Conservation (phyloP, 1,284 basidiomycete genomes). For the Prillingera fragicola region DNA sequence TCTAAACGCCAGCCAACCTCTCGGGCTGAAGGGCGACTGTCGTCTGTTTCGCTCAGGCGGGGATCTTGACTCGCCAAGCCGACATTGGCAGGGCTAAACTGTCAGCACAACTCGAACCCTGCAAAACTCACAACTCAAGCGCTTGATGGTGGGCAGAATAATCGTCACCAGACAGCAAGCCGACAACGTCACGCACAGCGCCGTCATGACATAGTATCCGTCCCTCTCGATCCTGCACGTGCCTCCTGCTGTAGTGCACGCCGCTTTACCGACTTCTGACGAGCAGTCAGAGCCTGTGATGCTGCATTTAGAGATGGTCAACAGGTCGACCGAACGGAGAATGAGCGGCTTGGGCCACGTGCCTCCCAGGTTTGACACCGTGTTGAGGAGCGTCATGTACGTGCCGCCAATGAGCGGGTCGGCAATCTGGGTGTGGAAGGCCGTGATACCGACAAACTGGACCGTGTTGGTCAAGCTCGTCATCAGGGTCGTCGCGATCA, state of each 20-base stretch:
- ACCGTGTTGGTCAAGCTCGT: constrained; percentile 86
- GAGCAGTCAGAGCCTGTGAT: constrained; percentile 71
- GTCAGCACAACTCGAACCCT: constrained; percentile 5
- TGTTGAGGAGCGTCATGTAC: constrained; percentile 97
- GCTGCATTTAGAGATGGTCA: constrained; percentile 72
- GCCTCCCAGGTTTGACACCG: constrained; percentile 93
- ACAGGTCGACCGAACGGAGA: constrained; percentile 68
- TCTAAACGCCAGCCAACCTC: too few relatives aligned
- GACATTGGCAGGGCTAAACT: constrained; percentile 38
- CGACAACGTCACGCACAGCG: constrained; percentile 71
- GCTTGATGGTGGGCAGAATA: constrained; percentile 76
- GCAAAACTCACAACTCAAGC: constrained; percentile 67
- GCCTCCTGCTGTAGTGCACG: constrained; percentile 71
- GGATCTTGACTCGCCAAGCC: constrained; percentile 47
- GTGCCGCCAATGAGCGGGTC: constrained; percentile 97
- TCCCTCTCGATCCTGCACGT: constrained; percentile 77
- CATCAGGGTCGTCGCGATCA: constrained; percentile 73
- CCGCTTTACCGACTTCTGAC: constrained; percentile 76
- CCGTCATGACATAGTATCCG: constrained; percentile 85
- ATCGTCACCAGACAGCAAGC: constrained; percentile 65
- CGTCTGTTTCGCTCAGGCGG: too few relatives aligned
- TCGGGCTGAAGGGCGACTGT: too few relatives aligned
- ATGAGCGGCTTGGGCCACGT: constrained; percentile 70
- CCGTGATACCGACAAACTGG: constrained; percentile 96
- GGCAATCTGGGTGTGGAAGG: constrained; percentile 95